Base-by-base conservation (phyloP, 495 filamentous ascomycete genomes). In the Annulohypoxylon nitens region DNA sequence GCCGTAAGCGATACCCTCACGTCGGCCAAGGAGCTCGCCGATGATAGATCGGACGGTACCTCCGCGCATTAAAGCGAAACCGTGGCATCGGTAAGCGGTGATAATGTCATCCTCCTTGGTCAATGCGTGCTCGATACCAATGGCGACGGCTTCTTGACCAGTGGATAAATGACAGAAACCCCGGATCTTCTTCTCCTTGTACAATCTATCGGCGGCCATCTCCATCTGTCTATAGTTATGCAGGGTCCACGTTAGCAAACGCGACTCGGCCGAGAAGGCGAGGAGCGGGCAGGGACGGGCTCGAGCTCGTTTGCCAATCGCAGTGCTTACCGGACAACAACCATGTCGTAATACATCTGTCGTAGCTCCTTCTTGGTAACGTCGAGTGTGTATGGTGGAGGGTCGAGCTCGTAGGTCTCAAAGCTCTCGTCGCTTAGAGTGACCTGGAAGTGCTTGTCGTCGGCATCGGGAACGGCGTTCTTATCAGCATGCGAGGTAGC, bases 121-220 rank as follows among this genome's bases (percentile, higher is more conserved):
- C 81, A 99, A 92, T 69, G 94, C 94, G 81, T 98, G 93, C 85
- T 99, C 96, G 79, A 99, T 98, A 80, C 96, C 96, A 69, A 93
- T 91, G 57, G 97, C 94, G 67, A 99, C 97, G 65, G 96, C 96
- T 87, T 99, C 96, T 86, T 99, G 96, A 68, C 96, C 96, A 47
- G 92, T 96, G 43, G 96, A 99, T 81, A 99, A 84, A 86, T 99
- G 96, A 86, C 95, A 98, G 93, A 98, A 98, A 85, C 95, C 95
- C 68, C 95, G 92, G 79, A 98, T 97, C 88, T 98, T 97, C 90
- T 98, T 98, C 87, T 97, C 94, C 85, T 98, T 98, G 91, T 98
- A 98, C 64, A 98, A 88, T 77, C 94, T 89, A 78, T 98, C 95
- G 84, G 95, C 93, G 72, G 94, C 95, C 96, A 98, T 97, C 82